Conservation (phyloP, 2,329 filamentous ascomycete genomes). For the Remersonia thermophila region DNA sequence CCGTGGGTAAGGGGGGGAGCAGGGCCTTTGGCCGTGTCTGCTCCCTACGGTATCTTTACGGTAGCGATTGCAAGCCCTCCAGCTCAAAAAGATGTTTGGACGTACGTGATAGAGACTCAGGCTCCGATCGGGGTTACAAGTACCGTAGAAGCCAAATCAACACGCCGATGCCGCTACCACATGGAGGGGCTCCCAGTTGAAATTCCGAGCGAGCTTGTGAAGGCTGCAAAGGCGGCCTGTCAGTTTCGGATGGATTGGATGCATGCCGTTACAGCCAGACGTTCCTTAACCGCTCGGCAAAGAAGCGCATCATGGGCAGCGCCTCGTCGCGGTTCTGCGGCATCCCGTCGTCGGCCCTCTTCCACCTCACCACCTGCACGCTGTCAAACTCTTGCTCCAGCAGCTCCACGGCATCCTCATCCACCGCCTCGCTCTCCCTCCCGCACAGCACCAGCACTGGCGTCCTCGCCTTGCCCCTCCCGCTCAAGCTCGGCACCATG, state of each 20-base stretch:
- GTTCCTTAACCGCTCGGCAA: conserved; percentile 48
- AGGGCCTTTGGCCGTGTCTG: too few species aligned
- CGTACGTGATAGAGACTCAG: too few species aligned
- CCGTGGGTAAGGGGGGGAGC: too few species aligned
- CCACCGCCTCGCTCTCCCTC: conserved; percentile 32
- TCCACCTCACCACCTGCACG: conserved; percentile 58
- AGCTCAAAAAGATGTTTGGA: too few species aligned
- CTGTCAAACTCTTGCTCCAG: conserved; percentile 54
- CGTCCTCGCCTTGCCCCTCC: conserved; percentile 45
- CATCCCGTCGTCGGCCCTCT: conserved; percentile 64
- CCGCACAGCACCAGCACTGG: conserved; percentile 52
- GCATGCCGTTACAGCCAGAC: conserved; percentile 13
- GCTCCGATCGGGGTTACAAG: too few species aligned
- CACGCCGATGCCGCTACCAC: too few species aligned
- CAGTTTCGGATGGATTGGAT: not conserved
- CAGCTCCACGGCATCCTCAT: conserved; percentile 48
- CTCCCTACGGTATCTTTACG: too few species aligned
- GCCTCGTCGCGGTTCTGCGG: conserved; percentile 75
- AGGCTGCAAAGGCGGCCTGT: too few species aligned
- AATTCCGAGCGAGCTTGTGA: too few species aligned
- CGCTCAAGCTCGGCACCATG: conserved; percentile 34
- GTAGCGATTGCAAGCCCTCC: too few species aligned
- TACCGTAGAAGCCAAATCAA: too few species aligned
- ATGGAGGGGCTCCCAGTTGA: too few species aligned
- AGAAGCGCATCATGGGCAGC: conserved; percentile 77